Percentiles rank a stretch among this genome's conserved stretches.
Conservation (phyloP, 768 basidiomycete genomes). For the Mrakia frigida region DNA sequence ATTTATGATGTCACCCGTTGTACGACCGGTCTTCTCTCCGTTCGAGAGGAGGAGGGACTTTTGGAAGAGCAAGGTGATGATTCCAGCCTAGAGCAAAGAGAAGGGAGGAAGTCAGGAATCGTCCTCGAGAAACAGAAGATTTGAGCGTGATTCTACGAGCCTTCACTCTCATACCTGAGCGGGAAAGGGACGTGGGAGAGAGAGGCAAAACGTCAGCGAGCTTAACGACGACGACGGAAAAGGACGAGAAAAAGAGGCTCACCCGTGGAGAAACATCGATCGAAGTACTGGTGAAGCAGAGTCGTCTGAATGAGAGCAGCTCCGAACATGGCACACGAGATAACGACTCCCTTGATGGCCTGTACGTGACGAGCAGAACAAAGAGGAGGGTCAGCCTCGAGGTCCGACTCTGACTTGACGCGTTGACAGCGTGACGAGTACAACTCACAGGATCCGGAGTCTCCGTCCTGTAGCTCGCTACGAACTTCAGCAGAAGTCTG, state of each 20-base stretch:
- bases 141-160: too few relatives aligned
- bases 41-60: slow-evolving; percentile 82
- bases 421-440: neutral
- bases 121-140: too few relatives aligned
- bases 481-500: slow-evolving; percentile 70
- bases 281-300: slow-evolving; percentile 83
- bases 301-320: slow-evolving; percentile 73
- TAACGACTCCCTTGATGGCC: slow-evolving; percentile 63
- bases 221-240: too few relatives aligned
- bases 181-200: too few relatives aligned
- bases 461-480: slow-evolving; percentile 63
- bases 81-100: too few relatives aligned
- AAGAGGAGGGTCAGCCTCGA: neutral
- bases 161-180: slow-evolving; percentile 73
- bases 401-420: neutral
- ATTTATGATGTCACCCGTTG: slow-evolving; percentile 90
- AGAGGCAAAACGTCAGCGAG: too few relatives aligned
- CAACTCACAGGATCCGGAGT: slow-evolving; percentile 43
- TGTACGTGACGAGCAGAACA: neutral
- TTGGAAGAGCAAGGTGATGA: slow-evolving; percentile 76
- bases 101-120: too few relatives aligned
- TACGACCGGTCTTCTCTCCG: slow-evolving; percentile 66
- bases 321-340: slow-evolving; percentile 73
- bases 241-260: too few relatives aligned
- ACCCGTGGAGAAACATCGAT: slow-evolving; percentile 55